Evolutionary conservation across 2,329 filamentous ascomycete species (phyloP).

Genomic region (Diaporthe helianthi): DNA sequence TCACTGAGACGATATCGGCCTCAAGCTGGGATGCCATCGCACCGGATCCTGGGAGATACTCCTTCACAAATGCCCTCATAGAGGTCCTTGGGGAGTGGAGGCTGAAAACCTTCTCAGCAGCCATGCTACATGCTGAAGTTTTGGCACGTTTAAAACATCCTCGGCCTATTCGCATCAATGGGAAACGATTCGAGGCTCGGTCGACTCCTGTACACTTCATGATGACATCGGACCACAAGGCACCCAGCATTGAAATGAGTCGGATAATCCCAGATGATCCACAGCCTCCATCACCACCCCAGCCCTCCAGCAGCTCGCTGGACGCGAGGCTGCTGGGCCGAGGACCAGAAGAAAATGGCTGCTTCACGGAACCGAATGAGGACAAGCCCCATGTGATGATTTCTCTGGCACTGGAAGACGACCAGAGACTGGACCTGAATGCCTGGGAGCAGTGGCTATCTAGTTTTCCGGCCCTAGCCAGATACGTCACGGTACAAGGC

Average conservation of each 20-base stretch:
- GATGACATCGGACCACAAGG: conserved; percentile 67
- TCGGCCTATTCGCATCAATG: conserved; percentile 63
- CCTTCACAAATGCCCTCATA: conserved; percentile 65
- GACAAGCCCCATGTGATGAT: conserved; percentile 67
- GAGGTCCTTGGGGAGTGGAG: conserved; percentile 66
- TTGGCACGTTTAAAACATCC: conserved; percentile 67
- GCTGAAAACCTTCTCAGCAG: conserved; percentile 61
- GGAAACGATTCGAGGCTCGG: conserved; percentile 63
- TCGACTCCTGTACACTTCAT: conserved; percentile 68
- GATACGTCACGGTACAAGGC: conserved; percentile 66
- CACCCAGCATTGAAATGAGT: conserved; percentile 63
- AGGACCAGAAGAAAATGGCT: conserved; percentile 31
- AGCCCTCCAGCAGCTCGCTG: conserved; percentile 37
- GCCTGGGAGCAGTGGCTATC: conserved; percentile 66
- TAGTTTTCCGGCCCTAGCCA: conserved; percentile 63
- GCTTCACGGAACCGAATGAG: conserved; percentile 55
- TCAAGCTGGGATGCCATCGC: conserved; percentile 69
- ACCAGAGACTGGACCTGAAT: conserved; percentile 63
- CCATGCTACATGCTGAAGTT: conserved; percentile 67
- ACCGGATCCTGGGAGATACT: conserved; percentile 65
- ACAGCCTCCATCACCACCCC: conserved; percentile 48
- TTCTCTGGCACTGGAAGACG: conserved; percentile 63
- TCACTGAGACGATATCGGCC: conserved; percentile 68
- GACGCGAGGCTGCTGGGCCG: conserved; percentile 31
- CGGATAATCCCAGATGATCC: conserved; percentile 46